phyloP scores from a whole-genome alignment of 2,329 filamentous ascomycete genomes.

The Penicillium nordicum region DNA sequence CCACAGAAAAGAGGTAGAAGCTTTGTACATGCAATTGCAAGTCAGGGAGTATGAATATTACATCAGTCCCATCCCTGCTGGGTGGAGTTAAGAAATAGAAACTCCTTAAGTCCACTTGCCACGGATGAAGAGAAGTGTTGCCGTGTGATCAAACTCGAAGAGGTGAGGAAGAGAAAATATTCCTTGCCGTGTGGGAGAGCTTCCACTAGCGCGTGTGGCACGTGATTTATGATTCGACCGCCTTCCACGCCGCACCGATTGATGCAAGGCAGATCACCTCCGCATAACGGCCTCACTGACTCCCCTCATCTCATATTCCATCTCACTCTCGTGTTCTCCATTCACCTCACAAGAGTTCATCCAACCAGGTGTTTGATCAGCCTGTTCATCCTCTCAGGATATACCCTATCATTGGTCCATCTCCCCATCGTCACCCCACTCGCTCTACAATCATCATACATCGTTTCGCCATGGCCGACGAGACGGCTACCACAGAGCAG shows the following conservation, averaged over 20 bases:
- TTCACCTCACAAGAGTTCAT: neutral
- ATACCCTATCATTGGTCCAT: neutral
- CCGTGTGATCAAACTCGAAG: constrained; percentile 5
- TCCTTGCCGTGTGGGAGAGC: constrained; percentile 27
- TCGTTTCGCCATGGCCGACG: constrained; percentile 39
- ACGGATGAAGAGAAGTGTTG: neutral
- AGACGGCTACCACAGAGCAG: constrained; percentile 54
- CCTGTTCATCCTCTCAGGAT: neutral
- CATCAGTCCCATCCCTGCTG: constrained; percentile 39
- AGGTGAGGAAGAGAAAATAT: constrained; percentile 26
- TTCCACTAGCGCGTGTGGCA: constrained; percentile 25
- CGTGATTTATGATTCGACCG: constrained; percentile 33
- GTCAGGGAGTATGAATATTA: constrained; percentile 25
- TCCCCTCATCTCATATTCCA: neutral
- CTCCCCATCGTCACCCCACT: constrained; percentile 15
- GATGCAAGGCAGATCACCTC: constrained; percentile 12
- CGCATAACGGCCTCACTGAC: constrained; percentile 2
- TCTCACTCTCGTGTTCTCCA: neutral
- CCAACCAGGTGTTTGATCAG: neutral
- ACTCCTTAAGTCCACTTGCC: constrained; percentile 28
- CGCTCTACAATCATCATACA: constrained; percentile 5
- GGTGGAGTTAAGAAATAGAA: constrained; percentile 15
- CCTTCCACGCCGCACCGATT: constrained; percentile 28
- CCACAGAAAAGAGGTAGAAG: constrained; percentile 10
- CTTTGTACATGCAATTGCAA: constrained; percentile 28